These are phyloP conservation scores for Rhizophagus sp. DNA, from an alignment of 192 early-diverging fungal genomes.

Conservation along the genomic window DNA sequence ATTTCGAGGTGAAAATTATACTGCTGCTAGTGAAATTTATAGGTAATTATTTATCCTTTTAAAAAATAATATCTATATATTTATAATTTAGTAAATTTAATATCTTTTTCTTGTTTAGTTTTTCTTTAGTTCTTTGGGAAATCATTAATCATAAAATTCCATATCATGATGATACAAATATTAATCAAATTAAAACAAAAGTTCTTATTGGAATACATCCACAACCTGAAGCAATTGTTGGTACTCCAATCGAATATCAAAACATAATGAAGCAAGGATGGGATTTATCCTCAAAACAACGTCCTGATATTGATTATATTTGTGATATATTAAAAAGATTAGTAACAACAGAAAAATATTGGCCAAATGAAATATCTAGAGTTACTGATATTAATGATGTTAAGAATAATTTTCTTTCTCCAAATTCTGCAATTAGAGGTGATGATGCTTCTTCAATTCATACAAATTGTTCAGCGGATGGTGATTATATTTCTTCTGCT, in stretches of 20 bases:
- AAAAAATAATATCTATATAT: not conserved
- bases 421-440: not conserved
- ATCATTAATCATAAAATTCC: not conserved
- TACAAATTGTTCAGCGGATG: not conserved
- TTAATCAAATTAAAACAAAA: not conserved
- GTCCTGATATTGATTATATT: slow-evolving; percentile 35
- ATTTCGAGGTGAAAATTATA: slow-evolving; percentile 1
- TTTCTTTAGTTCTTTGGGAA: not conserved
- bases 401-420: not conserved
- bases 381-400: not conserved
- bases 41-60: not conserved
- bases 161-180: not conserved
- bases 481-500: not conserved
- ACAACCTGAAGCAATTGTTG: not conserved
- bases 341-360: not conserved
- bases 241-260: slow-evolving; percentile 37
- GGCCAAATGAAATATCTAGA: not conserved
- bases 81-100: not conserved
- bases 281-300: slow-evolving; percentile 32
- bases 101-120: not conserved
- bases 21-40: not conserved
- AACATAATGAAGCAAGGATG: slow-evolving; percentile 40
- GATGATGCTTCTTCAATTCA: not conserved
- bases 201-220: not conserved
- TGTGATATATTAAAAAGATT: not conserved